Percentiles rank a stretch among this genome's conserved stretches.
Conservation (phyloP, 2,329 filamentous ascomycete species). For the Rhinocladiella mackenziei region DNA sequence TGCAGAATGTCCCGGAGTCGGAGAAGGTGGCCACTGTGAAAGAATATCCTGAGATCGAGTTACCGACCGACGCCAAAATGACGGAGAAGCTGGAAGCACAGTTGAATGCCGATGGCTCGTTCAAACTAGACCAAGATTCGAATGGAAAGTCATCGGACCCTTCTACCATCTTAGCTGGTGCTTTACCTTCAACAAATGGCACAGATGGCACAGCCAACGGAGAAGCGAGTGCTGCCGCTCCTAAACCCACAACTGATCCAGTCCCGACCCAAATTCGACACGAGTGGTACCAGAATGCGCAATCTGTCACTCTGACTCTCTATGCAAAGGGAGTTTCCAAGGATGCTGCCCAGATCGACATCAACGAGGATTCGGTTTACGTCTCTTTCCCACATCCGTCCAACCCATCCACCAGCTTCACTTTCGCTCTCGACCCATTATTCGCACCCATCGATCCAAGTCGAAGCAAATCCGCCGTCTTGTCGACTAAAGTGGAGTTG, state of each 20-base stretch:
- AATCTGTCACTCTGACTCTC: slow-evolving; percentile 61
- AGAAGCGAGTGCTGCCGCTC: slow-evolving; percentile 10
- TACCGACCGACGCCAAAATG: slow-evolving; percentile 42
- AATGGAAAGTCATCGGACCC: background rate
- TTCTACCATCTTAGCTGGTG: slow-evolving; percentile 1
- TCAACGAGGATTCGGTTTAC: slow-evolving; percentile 42
- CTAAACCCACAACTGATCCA: slow-evolving; percentile 31
- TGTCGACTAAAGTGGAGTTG: slow-evolving; percentile 76
- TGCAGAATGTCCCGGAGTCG: slow-evolving; percentile 47
- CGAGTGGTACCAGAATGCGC: slow-evolving; percentile 64
- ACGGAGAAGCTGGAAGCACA: slow-evolving; percentile 35
- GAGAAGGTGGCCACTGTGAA: slow-evolving; percentile 46
- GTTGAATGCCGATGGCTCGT: slow-evolving; percentile 28
- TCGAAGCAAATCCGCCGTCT: slow-evolving; percentile 60
- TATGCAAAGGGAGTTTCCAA: slow-evolving; percentile 57
- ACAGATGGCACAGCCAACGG: background rate
- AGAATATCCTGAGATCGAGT: slow-evolving; percentile 51
- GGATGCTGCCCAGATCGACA: slow-evolving; percentile 20
- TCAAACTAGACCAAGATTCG: slow-evolving; percentile 20
- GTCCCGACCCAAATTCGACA: slow-evolving; percentile 59
- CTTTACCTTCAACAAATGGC: slow-evolving; percentile 2
- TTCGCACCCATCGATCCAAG: slow-evolving; percentile 61
- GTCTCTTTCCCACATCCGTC: slow-evolving; percentile 57
- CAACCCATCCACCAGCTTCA: slow-evolving; percentile 50
- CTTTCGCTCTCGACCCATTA: slow-evolving; percentile 63